These are phyloP conservation scores for Priceomyces carsonii DNA, from an alignment of 805 yeast genomes.

Conservation along the genomic window DNA sequence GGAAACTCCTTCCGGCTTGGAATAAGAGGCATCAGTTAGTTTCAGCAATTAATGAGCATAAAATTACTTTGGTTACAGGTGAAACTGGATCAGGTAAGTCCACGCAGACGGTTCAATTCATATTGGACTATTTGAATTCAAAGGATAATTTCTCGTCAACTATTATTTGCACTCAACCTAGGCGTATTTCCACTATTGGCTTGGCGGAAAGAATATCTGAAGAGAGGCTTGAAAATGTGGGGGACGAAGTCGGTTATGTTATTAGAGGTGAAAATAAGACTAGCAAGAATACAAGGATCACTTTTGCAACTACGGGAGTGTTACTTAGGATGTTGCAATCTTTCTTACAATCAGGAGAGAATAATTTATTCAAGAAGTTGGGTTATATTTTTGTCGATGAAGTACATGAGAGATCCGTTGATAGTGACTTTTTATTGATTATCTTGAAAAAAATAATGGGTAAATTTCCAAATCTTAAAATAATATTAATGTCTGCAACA, in stretches of 20 bases:
- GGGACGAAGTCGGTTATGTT: slow-evolving; percentile 82
- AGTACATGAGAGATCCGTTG: slow-evolving; percentile 95
- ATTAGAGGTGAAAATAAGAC: slow-evolving; percentile 88
- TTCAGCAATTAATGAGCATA: slow-evolving; percentile 53
- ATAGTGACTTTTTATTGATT: slow-evolving; percentile 81
- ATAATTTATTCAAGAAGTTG: slow-evolving; percentile 50
- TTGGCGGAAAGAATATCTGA: slow-evolving; percentile 89
- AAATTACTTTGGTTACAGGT: slow-evolving; percentile 82
- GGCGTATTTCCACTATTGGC: slow-evolving; percentile 94
- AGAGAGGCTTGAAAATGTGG: slow-evolving; percentile 66
- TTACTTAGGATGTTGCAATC: slow-evolving; percentile 79
- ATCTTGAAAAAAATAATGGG: slow-evolving; percentile 63
- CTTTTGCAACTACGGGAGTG: slow-evolving; percentile 92
- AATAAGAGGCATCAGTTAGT: slow-evolving; percentile 57
- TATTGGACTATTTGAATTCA: slow-evolving; percentile 64
- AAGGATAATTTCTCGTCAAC: slow-evolving; percentile 52
- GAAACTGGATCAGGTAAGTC: slow-evolving; percentile 98
- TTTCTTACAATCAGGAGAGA: slow-evolving; percentile 28
- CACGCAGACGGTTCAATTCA: slow-evolving; percentile 89
- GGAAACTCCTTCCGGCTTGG: slow-evolving; percentile 85
- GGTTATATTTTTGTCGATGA: slow-evolving; percentile 85
- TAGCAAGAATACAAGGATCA: slow-evolving; percentile 59
- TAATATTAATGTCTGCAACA: slow-evolving; percentile 93
- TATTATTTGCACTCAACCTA: slow-evolving; percentile 90
- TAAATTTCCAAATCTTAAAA: slow-evolving; percentile 54